phyloP scores from a whole-genome alignment of 176 grass and related monocot species.

The Oryza meridionalis region DNA sequence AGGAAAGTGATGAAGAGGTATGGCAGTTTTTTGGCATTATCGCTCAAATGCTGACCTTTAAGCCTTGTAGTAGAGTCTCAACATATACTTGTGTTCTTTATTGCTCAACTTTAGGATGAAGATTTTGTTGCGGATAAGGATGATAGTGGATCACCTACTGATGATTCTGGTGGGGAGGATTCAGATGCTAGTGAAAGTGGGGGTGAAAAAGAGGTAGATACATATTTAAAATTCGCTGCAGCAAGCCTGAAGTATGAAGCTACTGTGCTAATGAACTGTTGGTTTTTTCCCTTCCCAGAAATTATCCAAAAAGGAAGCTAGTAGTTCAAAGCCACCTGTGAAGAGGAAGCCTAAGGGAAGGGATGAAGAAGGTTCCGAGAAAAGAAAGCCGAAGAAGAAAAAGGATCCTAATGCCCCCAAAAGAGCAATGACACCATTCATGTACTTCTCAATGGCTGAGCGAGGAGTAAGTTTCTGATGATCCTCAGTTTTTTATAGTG shows the following conservation, averaged over 20 bases:
- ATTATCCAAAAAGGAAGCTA: constrained; percentile 78
- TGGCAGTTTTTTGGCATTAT: constrained; percentile 27
- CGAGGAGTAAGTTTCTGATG: constrained; percentile 65
- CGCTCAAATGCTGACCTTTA: constrained; percentile 27
- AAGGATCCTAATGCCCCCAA: constrained; percentile 98
- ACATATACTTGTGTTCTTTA: constrained; percentile 18
- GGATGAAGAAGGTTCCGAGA: constrained; percentile 80
- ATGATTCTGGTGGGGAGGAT: constrained; percentile 87
- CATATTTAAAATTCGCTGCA: constrained; percentile 29
- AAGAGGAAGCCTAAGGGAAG: constrained; percentile 80
- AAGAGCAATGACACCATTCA: constrained; percentile 88
- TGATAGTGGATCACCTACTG: constrained; percentile 94
- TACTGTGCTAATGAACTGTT: constrained; percentile 27
- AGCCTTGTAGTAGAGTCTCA: constrained; percentile 17
- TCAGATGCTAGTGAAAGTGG: constrained; percentile 94
- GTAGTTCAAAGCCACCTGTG: constrained; percentile 62
- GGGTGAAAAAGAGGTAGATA: constrained; percentile 74
- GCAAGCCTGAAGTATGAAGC: constrained; percentile 9
- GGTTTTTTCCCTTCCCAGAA: constrained; percentile 48
- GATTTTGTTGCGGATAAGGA: constrained; percentile 97
- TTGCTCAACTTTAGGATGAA: constrained; percentile 67
- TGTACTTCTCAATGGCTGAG: constrained; percentile 97
- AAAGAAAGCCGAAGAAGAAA: constrained; percentile 88
- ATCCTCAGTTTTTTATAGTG: background rate
- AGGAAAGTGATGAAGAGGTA: constrained; percentile 99